These are phyloP conservation scores for Dalbergia cultrata DNA, from an alignment of 306 rosid genomes.

Conservation along the genomic window DNA sequence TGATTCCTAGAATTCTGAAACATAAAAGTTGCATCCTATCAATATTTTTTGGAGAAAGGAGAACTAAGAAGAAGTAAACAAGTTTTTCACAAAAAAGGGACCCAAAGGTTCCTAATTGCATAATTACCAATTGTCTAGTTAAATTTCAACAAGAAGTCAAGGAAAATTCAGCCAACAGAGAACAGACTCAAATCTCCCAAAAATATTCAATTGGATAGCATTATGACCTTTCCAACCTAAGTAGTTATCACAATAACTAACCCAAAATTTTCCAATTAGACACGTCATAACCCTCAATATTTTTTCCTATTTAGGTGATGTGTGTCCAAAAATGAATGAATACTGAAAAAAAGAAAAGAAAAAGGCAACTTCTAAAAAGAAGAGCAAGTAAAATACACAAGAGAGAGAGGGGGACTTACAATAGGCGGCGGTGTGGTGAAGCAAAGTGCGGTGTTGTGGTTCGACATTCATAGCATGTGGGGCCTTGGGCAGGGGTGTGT, in stretches of 20 bases:
- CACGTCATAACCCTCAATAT: not conserved
- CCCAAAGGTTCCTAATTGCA: not conserved
- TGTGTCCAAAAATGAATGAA: not conserved
- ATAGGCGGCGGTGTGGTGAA: too few relatives aligned
- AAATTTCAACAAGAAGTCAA: constrained; percentile 8
- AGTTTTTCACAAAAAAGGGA: not conserved
- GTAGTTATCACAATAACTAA: not conserved
- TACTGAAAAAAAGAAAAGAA: too few relatives aligned
- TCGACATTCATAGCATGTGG: too few relatives aligned
- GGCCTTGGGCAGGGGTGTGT: too few relatives aligned
- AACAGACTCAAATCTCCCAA: not conserved
- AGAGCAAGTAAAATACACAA: not conserved
- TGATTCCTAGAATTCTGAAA: not conserved
- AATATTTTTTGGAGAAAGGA: constrained; percentile 16
- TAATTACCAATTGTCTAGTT: not conserved
- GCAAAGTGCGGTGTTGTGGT: too few relatives aligned
- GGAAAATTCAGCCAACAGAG: constrained; percentile 3
- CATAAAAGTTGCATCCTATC: constrained; percentile 7
- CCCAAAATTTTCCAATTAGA: not conserved
- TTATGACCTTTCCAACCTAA: not conserved
- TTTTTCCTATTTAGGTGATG: not conserved
- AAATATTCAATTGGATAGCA: not conserved
- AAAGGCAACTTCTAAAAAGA: not conserved
- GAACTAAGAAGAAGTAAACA: too few relatives aligned
- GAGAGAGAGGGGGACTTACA: constrained; percentile 56